Conservation (phyloP, 257 asterid species). For the Gardenia jasminoides region DNA sequence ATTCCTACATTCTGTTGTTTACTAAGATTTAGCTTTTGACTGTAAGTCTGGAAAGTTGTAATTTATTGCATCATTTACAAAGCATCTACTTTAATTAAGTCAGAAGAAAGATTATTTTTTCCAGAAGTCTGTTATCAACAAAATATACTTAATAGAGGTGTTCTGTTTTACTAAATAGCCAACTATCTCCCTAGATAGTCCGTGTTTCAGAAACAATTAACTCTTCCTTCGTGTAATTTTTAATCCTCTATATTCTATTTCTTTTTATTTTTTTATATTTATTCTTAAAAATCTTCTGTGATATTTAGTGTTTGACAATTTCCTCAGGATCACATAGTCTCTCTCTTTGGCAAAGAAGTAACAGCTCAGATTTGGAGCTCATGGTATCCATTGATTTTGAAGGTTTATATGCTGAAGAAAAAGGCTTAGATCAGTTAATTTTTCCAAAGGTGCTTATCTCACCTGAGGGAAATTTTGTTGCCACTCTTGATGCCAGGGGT, state of each 20-base stretch:
- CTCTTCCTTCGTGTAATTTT: background rate
- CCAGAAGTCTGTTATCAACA: background rate
- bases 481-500: conserved; percentile 73
- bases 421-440: conserved; percentile 44
- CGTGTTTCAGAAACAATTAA: background rate
- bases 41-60: background rate
- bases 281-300: background rate
- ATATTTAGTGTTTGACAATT: conserved; percentile 15
- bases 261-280: background rate
- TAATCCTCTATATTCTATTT: background rate
- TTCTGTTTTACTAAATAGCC: background rate
- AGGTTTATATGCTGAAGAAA: conserved; percentile 54
- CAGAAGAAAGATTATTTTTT: background rate
- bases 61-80: background rate
- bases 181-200: background rate
- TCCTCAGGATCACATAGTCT: conserved; percentile 60
- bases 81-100: background rate
- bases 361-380: conserved; percentile 51
- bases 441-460: conserved; percentile 81
- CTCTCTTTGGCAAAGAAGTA: conserved; percentile 65
- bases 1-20: background rate
- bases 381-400: conserved; percentile 50
- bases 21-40: background rate
- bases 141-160: background rate
- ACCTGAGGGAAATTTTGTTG: conserved; percentile 59